Base-by-base conservation (phyloP, 305 asterid species). In the Fraxinus xanthoxyloides region DNA sequence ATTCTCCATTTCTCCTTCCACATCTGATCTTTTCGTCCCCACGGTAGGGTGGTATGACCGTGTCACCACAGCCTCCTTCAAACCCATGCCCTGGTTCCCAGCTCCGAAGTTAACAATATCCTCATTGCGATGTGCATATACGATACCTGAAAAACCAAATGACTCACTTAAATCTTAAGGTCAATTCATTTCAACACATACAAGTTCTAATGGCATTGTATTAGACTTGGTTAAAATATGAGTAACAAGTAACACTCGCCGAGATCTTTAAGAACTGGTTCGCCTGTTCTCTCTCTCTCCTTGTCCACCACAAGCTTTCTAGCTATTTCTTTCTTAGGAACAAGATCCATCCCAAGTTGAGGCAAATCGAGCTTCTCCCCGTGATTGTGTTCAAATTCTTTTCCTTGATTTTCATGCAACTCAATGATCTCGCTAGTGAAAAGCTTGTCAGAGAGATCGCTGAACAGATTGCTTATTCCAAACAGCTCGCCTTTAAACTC, bases 401-500 rank as follows among this genome's bases (percentile, higher is more conserved):
- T 82, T 70, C 78, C 91, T 82, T 88, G 91, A 79, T 89, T 87
- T 79, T 88, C 97, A 67, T 87, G 93, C 80, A 82, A 70, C 82
- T 91, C 93, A 26, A 96, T 92, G 19, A 96, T 93, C 84, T 93
- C 97, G 72, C 98, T 94, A 10, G 98, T 94, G 91, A 96, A 96
- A 82, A 90, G 97, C 92, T 92, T 92, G 83, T 92, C 85, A 34
- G 99, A 94, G 73, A 96, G 92, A 88, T 96, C 98, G 15, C 91
- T 92, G 87, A 96, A 96, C 85, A 96, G 88, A 90, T 96, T 94
- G 91, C 89, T 87, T 86, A 95, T 90, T 46, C 99, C 99, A 78
- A 95, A 95, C 56, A 95, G 94, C 87, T 95, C 99, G 12, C 98
- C 99, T 87, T 88, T 92, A 82, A 92, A 94, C 85, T 91, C 91